Conservation (phyloP, 805 yeast genomes). For the Suhomyces faveliae region DNA sequence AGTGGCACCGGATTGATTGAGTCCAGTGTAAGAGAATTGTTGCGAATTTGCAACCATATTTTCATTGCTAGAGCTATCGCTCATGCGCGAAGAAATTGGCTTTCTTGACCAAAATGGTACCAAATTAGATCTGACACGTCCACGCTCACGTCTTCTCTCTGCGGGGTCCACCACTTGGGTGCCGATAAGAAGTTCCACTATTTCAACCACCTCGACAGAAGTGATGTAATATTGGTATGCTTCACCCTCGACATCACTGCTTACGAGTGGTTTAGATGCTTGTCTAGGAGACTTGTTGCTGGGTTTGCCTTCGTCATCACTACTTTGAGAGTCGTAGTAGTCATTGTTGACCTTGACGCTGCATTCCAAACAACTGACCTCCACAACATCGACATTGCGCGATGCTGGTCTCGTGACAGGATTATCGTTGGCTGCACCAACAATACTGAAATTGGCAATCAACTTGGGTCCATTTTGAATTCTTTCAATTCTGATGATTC, state of each 20-base stretch:
- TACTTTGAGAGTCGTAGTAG: slow-evolving; percentile 19
- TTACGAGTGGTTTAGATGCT: slow-evolving; percentile 9
- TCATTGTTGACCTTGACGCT: slow-evolving; percentile 28
- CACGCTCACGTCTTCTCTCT: slow-evolving; percentile 60
- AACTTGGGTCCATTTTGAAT: slow-evolving; percentile 48
- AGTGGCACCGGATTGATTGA: slow-evolving; percentile 10
- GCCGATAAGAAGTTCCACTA: slow-evolving; percentile 61
- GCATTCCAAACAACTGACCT: slow-evolving; percentile 60
- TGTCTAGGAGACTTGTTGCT: slow-evolving; percentile 2
- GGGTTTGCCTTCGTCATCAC: slow-evolving; percentile 22
- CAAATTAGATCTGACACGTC: slow-evolving; percentile 63
- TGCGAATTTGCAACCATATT: slow-evolving; percentile 5
- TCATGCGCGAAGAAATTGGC: slow-evolving; percentile 50
- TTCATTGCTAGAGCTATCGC: slow-evolving; percentile 17
- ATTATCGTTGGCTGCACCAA: slow-evolving; percentile 50
- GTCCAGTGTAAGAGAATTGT: slow-evolving; percentile 1
- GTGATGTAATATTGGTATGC: slow-evolving; percentile 51
- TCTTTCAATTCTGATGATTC: slow-evolving; percentile 59
- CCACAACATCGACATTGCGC: slow-evolving; percentile 45
- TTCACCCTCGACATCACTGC: slow-evolving; percentile 24
- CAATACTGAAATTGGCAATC: slow-evolving; percentile 48
- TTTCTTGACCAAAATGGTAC: slow-evolving; percentile 67
- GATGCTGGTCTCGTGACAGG: slow-evolving; percentile 39
- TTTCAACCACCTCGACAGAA: slow-evolving; percentile 63
- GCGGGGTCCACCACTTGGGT: slow-evolving; percentile 44